These are phyloP conservation scores for Aspergillus niger DNA, from an alignment of 2,329 filamentous ascomycete genomes.

Conservation along the genomic window DNA sequence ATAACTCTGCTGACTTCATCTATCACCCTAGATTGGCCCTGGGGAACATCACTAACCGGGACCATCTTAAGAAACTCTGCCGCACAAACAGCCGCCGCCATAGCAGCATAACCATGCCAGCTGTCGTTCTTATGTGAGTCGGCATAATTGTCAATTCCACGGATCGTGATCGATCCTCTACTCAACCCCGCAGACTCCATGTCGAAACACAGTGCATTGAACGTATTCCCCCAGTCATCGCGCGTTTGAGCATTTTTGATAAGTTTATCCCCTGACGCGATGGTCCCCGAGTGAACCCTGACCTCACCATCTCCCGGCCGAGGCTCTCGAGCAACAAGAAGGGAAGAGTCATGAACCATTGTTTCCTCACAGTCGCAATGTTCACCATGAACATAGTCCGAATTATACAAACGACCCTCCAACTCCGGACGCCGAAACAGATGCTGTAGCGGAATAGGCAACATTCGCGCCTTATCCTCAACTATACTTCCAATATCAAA, in stretches of 20 bases:
- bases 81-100: not conserved
- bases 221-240: not conserved
- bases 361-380: not conserved
- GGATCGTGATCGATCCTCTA: not conserved
- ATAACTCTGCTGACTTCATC: not conserved
- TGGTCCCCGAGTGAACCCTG: constrained; percentile 27
- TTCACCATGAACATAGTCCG: constrained; percentile 11
- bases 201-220: not conserved
- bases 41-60: not conserved
- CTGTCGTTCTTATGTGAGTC: constrained; percentile 23
- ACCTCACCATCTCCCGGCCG: not conserved
- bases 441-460: not conserved
- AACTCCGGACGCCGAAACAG: constrained; percentile 1
- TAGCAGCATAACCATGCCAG: constrained; percentile 30
- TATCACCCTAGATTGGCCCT: not conserved
- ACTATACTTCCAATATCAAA: not conserved
- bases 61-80: not conserved
- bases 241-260: constrained; percentile 21
- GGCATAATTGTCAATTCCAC: constrained; percentile 22
- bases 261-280: constrained; percentile 30
- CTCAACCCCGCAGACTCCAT: not conserved
- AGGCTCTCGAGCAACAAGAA: not conserved
- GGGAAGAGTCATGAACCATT: not conserved
- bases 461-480: not conserved
- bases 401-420: constrained; percentile 9